Base-by-base conservation (phyloP, 805 yeast species). In the Wickerhamiella brachini region DNA sequence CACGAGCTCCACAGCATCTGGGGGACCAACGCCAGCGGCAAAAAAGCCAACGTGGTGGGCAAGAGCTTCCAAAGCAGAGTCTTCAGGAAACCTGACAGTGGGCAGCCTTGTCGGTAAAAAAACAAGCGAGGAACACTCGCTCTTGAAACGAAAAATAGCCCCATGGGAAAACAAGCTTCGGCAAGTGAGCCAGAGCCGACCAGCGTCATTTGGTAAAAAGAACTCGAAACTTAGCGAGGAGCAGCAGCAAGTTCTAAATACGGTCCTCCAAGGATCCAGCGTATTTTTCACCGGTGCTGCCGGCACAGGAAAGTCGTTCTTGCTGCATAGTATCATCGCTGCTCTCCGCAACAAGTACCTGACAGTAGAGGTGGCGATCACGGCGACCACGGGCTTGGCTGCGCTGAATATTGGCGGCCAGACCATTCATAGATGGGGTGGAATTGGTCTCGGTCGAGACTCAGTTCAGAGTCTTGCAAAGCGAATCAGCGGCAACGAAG, bases 281-380 rank as follows among this genome's bases (percentile, higher is more conserved):
- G 68, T 93, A 12, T 93, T 93, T 62, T 93, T 84, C 65, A 90
- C 98, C 0, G 99, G 98, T 51, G 86, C 97, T 29, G 98, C 98
- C 0, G 98, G 98, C 60, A 93, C 98, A 0, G 98, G 98, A 62
- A 93, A 93, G 64, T 90, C 98, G 2, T 80, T 87, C 7, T 69
- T 93, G 20, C 69, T 90, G 50, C 73, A 76, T 49, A 78, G 78
- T 39, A 68, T 93, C 21, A 85, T 90, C 13, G 61, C 67, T 17
- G 68, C 70, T n/a, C 67, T 86, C 41, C 48, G 51, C 24, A 53
- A 57, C 1, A 68, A 72, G 44, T 72, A 77, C 60, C n/a, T 37
- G 41, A 37, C 41, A 3, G 71, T 73, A 1, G 66, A 70, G 0
- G 84, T 90, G 2, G 95, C 94, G 0, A 79, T 93, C 3, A 85